phyloP scores from a whole-genome alignment of 371 early-diverging fungal species.

The Syncephalastrum sp. region DNA sequence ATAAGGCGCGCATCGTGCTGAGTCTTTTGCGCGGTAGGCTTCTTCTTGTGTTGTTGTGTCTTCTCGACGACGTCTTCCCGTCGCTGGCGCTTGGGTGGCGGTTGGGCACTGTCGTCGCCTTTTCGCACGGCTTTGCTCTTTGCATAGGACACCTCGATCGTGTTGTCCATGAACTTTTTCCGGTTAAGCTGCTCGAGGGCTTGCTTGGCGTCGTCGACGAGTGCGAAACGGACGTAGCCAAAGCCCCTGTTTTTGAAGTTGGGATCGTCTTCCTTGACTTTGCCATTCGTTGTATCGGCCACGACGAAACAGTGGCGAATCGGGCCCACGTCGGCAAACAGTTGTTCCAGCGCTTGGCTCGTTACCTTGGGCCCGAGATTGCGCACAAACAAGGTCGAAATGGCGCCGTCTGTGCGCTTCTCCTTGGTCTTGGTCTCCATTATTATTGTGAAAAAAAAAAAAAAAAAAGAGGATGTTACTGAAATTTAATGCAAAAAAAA shows the following conservation, averaged over 20 bases:
- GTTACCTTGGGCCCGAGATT: slow-evolving; percentile 82
- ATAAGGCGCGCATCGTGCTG: slow-evolving; percentile 74
- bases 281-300: slow-evolving; percentile 37
- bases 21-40: neutral
- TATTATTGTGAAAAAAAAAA: no score
- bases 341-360: slow-evolving; percentile 77
- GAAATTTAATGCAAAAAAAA: no score
- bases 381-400: slow-evolving; percentile 84
- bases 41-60: neutral
- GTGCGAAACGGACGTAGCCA: slow-evolving; percentile 89
- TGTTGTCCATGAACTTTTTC: slow-evolving; percentile 64
- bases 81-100: neutral
- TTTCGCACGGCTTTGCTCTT: slow-evolving; percentile 18
- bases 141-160: slow-evolving; percentile 78
- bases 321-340: slow-evolving; percentile 90
- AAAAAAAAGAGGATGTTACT: no score
- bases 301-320: slow-evolving; percentile 90
- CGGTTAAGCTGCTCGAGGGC: slow-evolving; percentile 74
- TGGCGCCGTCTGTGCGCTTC: slow-evolving; percentile 22
- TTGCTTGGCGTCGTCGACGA: slow-evolving; percentile 84
- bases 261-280: slow-evolving; percentile 28
- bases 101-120: slow-evolving; percentile 1
- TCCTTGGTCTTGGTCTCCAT: neutral
- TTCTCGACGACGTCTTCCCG: neutral
- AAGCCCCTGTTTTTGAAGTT: slow-evolving; percentile 72